Percentiles rank a stretch among this genome's conserved stretches.
phyloP scores from a whole-genome alignment of 495 filamentous ascomycete genomes.

The Neurospora tetrasperma region DNA sequence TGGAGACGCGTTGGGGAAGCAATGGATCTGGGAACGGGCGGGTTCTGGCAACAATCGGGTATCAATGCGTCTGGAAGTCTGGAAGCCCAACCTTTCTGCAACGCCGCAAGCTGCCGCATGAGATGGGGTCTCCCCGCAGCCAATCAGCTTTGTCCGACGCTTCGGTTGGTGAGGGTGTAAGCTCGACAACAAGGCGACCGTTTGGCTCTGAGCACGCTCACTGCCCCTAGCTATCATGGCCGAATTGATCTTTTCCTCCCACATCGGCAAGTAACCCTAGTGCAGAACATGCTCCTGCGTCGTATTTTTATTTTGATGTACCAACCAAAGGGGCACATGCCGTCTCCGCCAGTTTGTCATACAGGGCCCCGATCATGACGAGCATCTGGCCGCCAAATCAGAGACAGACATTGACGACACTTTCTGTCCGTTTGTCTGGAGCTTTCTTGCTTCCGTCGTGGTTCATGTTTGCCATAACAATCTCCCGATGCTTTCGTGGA shows the following conservation, averaged over 20 bases:
- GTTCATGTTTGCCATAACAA: not conserved
- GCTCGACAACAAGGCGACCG: slow-evolving; percentile 1
- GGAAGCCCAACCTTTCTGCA: slow-evolving; percentile 17
- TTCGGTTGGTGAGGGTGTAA: not conserved
- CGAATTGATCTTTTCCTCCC: not conserved
- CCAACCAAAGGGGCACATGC: not conserved
- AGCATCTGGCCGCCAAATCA: not conserved
- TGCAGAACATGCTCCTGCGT: not conserved
- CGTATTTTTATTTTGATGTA: not conserved
- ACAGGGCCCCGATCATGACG: not conserved
- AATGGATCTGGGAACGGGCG: slow-evolving; percentile 7
- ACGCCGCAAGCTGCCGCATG: slow-evolving; percentile 5
- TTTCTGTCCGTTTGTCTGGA: not conserved
- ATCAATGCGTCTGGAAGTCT: slow-evolving; percentile 22
- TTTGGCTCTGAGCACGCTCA: slow-evolving; percentile 3
- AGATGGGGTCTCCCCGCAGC: slow-evolving; percentile 4
- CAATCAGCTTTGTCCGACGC: slow-evolving; percentile 14
- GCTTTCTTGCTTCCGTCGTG: not conserved
- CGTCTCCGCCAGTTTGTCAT: not conserved
- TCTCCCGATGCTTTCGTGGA: not conserved
- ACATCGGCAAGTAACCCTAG: not conserved
- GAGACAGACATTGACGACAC: not conserved
- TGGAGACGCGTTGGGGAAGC: not conserved
- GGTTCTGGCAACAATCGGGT: slow-evolving; percentile 20
- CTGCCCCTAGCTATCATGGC: not conserved